Conservation (phyloP, 257 asterid genomes). For the Eucommia ulmoides region DNA sequence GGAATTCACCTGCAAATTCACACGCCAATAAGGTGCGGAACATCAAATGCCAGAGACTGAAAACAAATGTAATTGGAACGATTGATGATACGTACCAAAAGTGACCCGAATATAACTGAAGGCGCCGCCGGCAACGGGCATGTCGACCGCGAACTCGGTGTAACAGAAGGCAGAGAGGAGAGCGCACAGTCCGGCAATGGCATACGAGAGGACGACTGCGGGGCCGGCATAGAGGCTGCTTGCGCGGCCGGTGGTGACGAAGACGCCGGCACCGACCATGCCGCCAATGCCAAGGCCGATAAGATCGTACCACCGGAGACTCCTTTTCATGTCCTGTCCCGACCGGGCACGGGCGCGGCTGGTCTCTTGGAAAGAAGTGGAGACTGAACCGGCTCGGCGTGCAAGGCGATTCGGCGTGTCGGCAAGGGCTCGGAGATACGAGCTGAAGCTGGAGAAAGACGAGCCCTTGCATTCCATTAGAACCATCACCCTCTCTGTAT, state of each 20-base stretch:
- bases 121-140: slow-evolving; percentile 99
- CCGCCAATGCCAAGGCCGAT: slow-evolving; percentile 84
- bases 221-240: slow-evolving; percentile 60
- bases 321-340: slow-evolving; percentile 52
- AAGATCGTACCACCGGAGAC: slow-evolving; percentile 75
- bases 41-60: background rate
- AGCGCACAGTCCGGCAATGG: slow-evolving; percentile 95
- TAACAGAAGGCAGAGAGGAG: slow-evolving; percentile 94
- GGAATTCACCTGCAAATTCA: slow-evolving; percentile 44
- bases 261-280: slow-evolving; percentile 97
- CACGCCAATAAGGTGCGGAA: background rate
- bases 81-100: slow-evolving; percentile 30
- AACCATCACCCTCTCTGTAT: too few relatives aligned
- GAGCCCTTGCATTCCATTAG: slow-evolving; percentile 13
- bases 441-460: slow-evolving; percentile 50
- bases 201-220: slow-evolving; percentile 73
- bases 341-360: slow-evolving; percentile 41
- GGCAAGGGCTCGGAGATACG: slow-evolving; percentile 71
- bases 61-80: background rate
- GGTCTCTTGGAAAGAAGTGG: slow-evolving; percentile 52
- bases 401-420: slow-evolving; percentile 60
- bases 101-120: slow-evolving; percentile 89
- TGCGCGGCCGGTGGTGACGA: slow-evolving; percentile 81
- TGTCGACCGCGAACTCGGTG: slow-evolving; percentile 92
- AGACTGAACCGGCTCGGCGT: slow-evolving; percentile 59